Base-by-base conservation (phyloP, 148 eudicot genomes). In the Camellia sinensis region DNA sequence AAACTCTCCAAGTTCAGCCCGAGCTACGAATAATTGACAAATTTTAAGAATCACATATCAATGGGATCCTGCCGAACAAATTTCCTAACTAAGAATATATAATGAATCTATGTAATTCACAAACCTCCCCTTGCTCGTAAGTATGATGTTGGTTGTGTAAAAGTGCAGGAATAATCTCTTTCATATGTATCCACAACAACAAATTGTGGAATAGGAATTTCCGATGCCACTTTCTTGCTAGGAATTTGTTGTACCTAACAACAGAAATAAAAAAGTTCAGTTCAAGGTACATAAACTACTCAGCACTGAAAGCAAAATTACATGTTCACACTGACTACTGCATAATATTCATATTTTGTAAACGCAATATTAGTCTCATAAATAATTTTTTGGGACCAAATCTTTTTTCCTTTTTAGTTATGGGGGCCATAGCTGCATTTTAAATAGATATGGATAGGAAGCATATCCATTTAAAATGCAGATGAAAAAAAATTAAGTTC, bases 81-180 rank as follows among this genome's bases (percentile, higher is more conserved):
- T 65, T 13, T 63, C 50, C 41, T 18, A 12, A 17, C 6, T 48
- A 50, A n/a, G 43, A 50, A 56, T 12, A 15, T 0, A 70, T 19
- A 46, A 48, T 6, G 21, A 71, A 2, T 19, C 8, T 10, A 62
- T 22, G 21, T 45, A 62, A 40, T 70, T 75, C 57, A 78, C 91
- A 83, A 52, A 95, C 99, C 99, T 90, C 99, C 99, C 85, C 99
- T 91, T 10, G 97, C 97, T 80, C 92, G 99, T 82, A 93, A 79
- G 79, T 95, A 95, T 44, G 99, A 90, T 17, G 92, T 90, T 64
- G 98, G 97, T 80, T 95, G 99, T 78, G 46, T 62, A 75, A 95
- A 95, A 57, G 87, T 93, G 57, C 86, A 89, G 61, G 95, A 89
- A 80, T 95, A 95, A 81, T 95, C 99, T 87, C 98, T 88, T 89